A percentile compares a stretch with the other conserved stretches of the same genome.
Evolutionary conservation across 306 rosid genomes (phyloP).

Genomic region (Cyclanthera cordifolia): DNA sequence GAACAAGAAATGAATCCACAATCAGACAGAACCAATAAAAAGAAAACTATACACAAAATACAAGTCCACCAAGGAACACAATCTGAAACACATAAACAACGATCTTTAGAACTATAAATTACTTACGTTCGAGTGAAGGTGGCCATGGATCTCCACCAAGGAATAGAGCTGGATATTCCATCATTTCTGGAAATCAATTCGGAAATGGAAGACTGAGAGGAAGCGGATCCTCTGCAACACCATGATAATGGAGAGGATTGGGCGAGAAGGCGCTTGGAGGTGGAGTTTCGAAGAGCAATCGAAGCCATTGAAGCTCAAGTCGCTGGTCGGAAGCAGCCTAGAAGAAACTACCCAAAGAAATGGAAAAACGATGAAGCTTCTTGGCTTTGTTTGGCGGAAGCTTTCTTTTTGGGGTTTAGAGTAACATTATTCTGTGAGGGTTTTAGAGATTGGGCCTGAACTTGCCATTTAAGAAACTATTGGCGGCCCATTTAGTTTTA

Average conservation of each 20-base stretch:
- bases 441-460: slow-evolving; percentile 21
- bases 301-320: slow-evolving; percentile 44
- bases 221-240: slow-evolving; percentile 32
- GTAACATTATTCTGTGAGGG: slow-evolving; percentile 17
- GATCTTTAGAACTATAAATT: not conserved
- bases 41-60: no score
- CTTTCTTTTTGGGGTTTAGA: slow-evolving; percentile 15
- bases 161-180: slow-evolving; percentile 23
- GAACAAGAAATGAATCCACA: not conserved
- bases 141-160: slow-evolving; percentile 78
- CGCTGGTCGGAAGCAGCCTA: slow-evolving; percentile 1
- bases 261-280: slow-evolving; percentile 43
- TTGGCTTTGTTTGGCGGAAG: slow-evolving; percentile 22
- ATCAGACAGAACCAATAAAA: no score
- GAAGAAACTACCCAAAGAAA: not conserved
- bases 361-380: not conserved
- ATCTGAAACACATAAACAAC: not conserved
- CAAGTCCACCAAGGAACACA: no score
- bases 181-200: slow-evolving; percentile 32
- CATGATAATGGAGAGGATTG: slow-evolving; percentile 46
- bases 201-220: slow-evolving; percentile 28
- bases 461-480: not conserved
- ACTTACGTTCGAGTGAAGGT: slow-evolving; percentile 73
- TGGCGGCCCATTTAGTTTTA: not conserved
- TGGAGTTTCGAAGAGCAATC: slow-evolving; percentile 41